Conservation (phyloP, 2,329 filamentous ascomycete species). For the Hymenoscyphus scutula region DNA sequence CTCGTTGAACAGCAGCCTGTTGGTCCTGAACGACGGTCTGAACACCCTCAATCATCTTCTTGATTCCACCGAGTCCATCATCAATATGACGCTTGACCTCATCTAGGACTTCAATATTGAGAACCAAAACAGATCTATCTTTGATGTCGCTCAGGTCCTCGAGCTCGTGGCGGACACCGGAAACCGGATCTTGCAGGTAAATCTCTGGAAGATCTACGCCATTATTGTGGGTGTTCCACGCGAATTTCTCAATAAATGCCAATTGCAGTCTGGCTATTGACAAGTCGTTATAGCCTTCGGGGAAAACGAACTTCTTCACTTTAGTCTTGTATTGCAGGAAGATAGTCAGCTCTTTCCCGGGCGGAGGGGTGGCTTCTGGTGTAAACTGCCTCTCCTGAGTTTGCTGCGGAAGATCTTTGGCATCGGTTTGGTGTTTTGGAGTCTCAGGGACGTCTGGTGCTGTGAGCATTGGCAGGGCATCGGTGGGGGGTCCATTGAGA, state of each 20-base stretch:
- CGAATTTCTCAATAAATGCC: conserved; percentile 98
- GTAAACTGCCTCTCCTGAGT: conserved; percentile 52
- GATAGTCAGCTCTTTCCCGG: conserved; percentile 83
- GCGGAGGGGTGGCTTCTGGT: conserved; percentile 64
- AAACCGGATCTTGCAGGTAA: conserved; percentile 94
- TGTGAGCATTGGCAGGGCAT: conserved; percentile 42
- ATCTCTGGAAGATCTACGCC: conserved; percentile 93
- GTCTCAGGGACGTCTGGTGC: conserved; percentile 22
- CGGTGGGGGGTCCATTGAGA: conserved; percentile 55
- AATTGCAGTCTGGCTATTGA: conserved; percentile 86
- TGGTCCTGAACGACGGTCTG: conserved; percentile 83
- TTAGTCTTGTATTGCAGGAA: conserved; percentile 97
- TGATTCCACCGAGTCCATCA: conserved; percentile 79
- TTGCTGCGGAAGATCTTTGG: conserved; percentile 35
- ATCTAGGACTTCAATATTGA: conserved; percentile 90
- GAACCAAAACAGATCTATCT: conserved; percentile 88
- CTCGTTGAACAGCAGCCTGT: conserved; percentile 74
- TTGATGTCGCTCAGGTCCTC: conserved; percentile 93
- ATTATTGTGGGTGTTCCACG: conserved; percentile 96
- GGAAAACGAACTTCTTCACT: conserved; percentile 90
- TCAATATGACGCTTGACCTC: conserved; percentile 97
- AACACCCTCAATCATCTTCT: conserved; percentile 80
- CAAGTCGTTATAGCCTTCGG: conserved; percentile 79
- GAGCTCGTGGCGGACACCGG: conserved; percentile 92
- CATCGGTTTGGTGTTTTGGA: conserved; percentile 18